These are phyloP conservation scores for Pseudogymnoascus sp. DNA, from an alignment of 2,329 filamentous ascomycete genomes.

Conservation along the genomic window DNA sequence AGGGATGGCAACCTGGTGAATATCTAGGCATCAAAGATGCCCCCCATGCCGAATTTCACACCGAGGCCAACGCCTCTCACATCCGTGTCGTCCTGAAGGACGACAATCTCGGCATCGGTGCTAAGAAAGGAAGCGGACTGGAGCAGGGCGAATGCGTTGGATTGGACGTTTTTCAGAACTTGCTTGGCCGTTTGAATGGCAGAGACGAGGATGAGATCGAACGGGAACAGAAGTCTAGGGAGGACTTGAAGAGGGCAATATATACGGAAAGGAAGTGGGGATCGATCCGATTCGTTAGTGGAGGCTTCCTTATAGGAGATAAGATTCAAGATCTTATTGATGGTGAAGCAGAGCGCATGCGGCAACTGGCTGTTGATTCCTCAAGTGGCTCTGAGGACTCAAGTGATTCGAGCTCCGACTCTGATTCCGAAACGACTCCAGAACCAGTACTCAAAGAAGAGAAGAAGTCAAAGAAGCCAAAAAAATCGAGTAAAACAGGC, in stretches of 20 bases:
- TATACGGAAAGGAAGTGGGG: conserved; percentile 74
- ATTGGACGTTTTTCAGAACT: conserved; percentile 75
- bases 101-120: conserved; percentile 84
- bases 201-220: conserved; percentile 68
- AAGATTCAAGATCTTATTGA: conserved; percentile 43
- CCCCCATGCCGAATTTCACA: conserved; percentile 67
- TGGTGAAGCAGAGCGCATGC: conserved; percentile 28
- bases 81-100: conserved; percentile 83
- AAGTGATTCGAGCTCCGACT: conserved; percentile 13
- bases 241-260: conserved; percentile 63
- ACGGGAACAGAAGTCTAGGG: conserved; percentile 59
- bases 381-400: conserved; percentile 12
- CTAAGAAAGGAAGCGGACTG: conserved; percentile 62
- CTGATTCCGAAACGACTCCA: conserved; percentile 2
- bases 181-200: conserved; percentile 84
- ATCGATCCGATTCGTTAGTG: conserved; percentile 76
- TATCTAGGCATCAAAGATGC: conserved; percentile 74
- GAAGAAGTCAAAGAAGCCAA: conserved; percentile 20
- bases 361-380: conserved; percentile 19
- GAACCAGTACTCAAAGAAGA: conserved; percentile 16
- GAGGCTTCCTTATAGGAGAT: conserved; percentile 62
- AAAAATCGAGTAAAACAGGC: conserved; percentile 19
- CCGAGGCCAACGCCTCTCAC: conserved; percentile 73
- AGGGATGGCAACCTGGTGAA: conserved; percentile 85
- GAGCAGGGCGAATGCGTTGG: conserved; percentile 70